These are phyloP conservation scores for Arthrocladium fulminans DNA, from an alignment of 2,329 filamentous ascomycete species.

Conservation along the genomic window DNA sequence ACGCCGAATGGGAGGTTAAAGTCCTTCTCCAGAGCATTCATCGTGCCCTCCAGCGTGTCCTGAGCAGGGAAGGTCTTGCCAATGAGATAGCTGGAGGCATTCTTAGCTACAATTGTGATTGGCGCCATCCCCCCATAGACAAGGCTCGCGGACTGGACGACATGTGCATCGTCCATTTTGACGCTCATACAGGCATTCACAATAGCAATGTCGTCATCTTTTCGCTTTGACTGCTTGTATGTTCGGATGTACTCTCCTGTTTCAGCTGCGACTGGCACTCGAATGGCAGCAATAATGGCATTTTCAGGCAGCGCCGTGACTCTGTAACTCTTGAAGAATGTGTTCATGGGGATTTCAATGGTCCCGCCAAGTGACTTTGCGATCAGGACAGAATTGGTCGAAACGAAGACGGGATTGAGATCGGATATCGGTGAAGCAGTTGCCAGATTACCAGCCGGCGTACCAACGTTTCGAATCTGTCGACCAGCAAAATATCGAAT, in stretches of 20 bases:
- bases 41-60: slow-evolving; percentile 75
- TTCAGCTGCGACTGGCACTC: slow-evolving; percentile 67
- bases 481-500: slow-evolving; percentile 89
- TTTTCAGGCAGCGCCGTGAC: slow-evolving; percentile 71
- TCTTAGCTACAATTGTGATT: slow-evolving; percentile 77
- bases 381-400: slow-evolving; percentile 70
- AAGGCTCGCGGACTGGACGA: slow-evolving; percentile 66
- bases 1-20: slow-evolving; percentile 86
- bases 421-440: slow-evolving; percentile 96
- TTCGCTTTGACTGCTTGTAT: slow-evolving; percentile 94
- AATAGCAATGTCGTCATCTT: slow-evolving; percentile 97
- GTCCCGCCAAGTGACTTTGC: slow-evolving; percentile 67
- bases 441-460: slow-evolving; percentile 84
- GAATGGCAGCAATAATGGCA: slow-evolving; percentile 75
- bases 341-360: slow-evolving; percentile 78
- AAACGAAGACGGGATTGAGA: slow-evolving; percentile 87
- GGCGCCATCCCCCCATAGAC: slow-evolving; percentile 95
- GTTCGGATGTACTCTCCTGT: slow-evolving; percentile 77
- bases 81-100: slow-evolving; percentile 61
- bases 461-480: slow-evolving; percentile 96
- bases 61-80: slow-evolving; percentile 74
- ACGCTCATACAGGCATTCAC: slow-evolving; percentile 81
- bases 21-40: slow-evolving; percentile 80
- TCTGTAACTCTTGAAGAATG: slow-evolving; percentile 89
- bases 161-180: slow-evolving; percentile 57